Conservation (phyloP, 2,329 filamentous ascomycete genomes). For the Botrytis cinerea region DNA sequence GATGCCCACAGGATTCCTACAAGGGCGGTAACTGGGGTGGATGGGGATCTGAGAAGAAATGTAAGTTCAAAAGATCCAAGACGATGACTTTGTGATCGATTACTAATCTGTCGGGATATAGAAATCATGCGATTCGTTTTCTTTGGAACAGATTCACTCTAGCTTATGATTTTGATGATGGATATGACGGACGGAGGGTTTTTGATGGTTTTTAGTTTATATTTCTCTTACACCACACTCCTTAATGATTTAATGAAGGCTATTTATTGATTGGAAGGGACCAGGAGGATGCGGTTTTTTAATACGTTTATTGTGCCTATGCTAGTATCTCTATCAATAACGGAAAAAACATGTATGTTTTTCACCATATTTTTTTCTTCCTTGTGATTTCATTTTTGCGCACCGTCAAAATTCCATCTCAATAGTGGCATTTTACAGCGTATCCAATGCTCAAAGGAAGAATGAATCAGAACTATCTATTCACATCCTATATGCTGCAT, state of each 20-base stretch:
- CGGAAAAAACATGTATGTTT: not conserved
- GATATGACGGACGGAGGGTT: not conserved
- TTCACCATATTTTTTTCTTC: not conserved
- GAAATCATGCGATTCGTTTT: not conserved
- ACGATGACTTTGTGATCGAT: not conserved
- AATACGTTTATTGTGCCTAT: not conserved
- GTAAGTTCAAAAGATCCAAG: not conserved
- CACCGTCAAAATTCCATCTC: too few relatives aligned
- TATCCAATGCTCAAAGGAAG: too few relatives aligned
- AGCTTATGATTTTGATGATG: not conserved
- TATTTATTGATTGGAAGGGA: not conserved
- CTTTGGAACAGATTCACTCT: not conserved
- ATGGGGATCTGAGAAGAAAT: slow-evolving; percentile 8
- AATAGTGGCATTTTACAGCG: too few relatives aligned
- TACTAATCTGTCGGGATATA: not conserved
- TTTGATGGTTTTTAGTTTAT: not conserved
- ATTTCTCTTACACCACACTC: not conserved
- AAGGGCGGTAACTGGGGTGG: slow-evolving; percentile 12
- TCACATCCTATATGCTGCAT: too few relatives aligned
- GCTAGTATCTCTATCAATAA: not conserved
- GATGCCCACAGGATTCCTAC: not conserved
- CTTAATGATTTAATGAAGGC: not conserved
- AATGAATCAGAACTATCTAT: too few relatives aligned
- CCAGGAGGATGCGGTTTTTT: not conserved
- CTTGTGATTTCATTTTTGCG: not conserved